Evolutionary conservation across 2,329 filamentous ascomycete species (phyloP), one percentile per base, ranked within the genome.

Genomic region (Penicillium corylophilum): DNA sequence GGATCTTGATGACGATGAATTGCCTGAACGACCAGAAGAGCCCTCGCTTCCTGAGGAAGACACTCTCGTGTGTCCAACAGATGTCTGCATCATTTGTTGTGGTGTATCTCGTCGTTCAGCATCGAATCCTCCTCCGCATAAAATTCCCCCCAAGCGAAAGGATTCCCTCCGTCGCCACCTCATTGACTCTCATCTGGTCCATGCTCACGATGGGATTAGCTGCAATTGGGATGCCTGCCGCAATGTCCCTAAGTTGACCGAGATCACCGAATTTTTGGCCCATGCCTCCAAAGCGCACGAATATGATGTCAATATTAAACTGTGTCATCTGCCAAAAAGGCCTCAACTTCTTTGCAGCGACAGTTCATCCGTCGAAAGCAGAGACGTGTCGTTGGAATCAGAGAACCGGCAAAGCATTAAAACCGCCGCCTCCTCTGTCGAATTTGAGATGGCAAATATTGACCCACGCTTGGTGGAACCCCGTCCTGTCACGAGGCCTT

Each of bases 71-170:
- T 65, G 54, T 43, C 54, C 51, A 53, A 64, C 50, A 9, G 51
- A 66, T 61, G 23, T 63, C 48, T 64, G 51, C 46, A 66, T 66
- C 48, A 61, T 66, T 40, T 66, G 56, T 54, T 65, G 20, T 49
- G 55, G 61, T 58, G 16, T 55, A 56, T 66, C 60, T n/a, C 48
- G 46, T 33, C 51, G 26, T 41, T 65, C 54, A 43, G 23, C 50
- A 38, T 65, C 59, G 28, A 65, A 60, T 41, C 56, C 56, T 49
- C 52, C 59, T 64, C 61, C 52, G 29, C 53, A 59, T 53, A 62
- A 53, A 61, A 65, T 64, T 50, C 54, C 61, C 33, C 3, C 53
- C 23, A 58, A 57, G 42, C 54, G 57, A 35, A 40, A 42, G 49
- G 64, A 64, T 55, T 64, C 62, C 42, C 53, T 66, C 46, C 53